Conservation (phyloP, 129 eudicot genomes). For the Ambrosia trifida region DNA sequence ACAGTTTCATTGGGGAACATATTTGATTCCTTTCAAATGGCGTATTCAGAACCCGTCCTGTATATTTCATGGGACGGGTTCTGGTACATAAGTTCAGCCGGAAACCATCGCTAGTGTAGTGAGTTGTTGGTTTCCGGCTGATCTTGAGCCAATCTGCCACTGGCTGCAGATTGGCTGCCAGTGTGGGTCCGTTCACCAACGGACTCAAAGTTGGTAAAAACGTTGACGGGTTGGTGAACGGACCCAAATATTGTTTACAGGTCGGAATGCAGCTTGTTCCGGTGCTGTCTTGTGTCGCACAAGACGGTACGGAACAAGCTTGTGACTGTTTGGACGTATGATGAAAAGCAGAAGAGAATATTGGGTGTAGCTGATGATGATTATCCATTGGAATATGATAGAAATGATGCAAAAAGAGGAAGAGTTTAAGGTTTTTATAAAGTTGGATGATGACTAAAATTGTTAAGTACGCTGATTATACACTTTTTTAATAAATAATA, state of each 20-base stretch:
- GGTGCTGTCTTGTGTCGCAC: constrained; percentile 15
- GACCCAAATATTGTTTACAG: constrained; percentile 11
- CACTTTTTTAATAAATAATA: not conserved
- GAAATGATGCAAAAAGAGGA: constrained; percentile 27
- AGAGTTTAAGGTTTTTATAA: constrained; percentile 37
- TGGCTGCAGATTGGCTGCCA: constrained; percentile 20
- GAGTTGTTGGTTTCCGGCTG: constrained; percentile 27
- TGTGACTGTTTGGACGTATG: too few species aligned
- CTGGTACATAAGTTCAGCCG: constrained; percentile 44
- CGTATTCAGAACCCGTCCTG: constrained; percentile 7
- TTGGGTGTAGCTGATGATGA: constrained; percentile 37
- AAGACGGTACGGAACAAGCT: not conserved
- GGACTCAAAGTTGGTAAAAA: constrained; percentile 29
- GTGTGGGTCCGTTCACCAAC: constrained; percentile 35
- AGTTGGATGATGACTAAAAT: constrained; percentile 13
- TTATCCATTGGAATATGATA: constrained; percentile 46
- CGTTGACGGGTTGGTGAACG: not conserved
- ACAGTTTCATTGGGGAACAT: constrained; percentile 49
- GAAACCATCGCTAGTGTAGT: constrained; percentile 11
- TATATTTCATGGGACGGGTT: constrained; percentile 60
- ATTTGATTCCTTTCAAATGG: constrained; percentile 10
- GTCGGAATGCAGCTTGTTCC: constrained; percentile 16
- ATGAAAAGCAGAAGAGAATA: constrained; percentile 33
- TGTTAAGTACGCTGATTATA: not conserved
- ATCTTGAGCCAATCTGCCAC: constrained; percentile 40